These are phyloP conservation scores for Cladophialophora psammophila DNA, from an alignment of 2,329 filamentous ascomycete genomes.

Conservation along the genomic window DNA sequence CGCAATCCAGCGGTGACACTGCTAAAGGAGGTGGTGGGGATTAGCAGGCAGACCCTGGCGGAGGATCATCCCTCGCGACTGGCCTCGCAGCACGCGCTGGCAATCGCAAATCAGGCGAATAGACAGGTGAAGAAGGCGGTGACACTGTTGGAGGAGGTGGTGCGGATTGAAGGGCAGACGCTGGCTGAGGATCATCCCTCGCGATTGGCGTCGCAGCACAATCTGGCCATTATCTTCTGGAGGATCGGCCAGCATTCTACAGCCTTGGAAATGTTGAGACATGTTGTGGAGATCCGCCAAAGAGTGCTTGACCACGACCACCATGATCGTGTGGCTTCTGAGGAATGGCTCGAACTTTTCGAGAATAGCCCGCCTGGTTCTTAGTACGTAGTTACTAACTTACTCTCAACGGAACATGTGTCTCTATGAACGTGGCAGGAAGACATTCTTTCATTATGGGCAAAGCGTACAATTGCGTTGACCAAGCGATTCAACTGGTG, in stretches of 20 bases:
- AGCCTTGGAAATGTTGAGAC: constrained; percentile 37
- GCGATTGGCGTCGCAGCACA: constrained; percentile 31
- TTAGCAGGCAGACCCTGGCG: constrained; percentile 39
- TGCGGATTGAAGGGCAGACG: constrained; percentile 37
- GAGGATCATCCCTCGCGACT: constrained; percentile 41
- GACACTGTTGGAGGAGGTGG: constrained; percentile 20
- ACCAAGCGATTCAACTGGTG: too few relatives aligned
- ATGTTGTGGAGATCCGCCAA: constrained; percentile 40
- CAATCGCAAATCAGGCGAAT: constrained; percentile 14
- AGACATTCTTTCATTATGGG: too few relatives aligned
- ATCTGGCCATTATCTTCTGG: constrained; percentile 36
- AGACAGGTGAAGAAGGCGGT: constrained; percentile 23
- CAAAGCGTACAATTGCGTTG: too few relatives aligned
- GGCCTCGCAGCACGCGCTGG: constrained; percentile 26
- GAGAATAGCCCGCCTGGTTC: too few relatives aligned
- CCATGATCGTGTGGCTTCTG: constrained; percentile 31
- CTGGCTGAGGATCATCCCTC: constrained; percentile 42
- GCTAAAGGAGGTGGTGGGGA: constrained; percentile 26
- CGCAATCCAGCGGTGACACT: constrained; percentile 27
- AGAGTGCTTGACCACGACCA: constrained; percentile 41
- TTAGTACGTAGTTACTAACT: too few relatives aligned
- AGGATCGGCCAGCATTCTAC: constrained; percentile 36
- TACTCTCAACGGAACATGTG: too few relatives aligned
- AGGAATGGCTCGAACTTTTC: too few relatives aligned
- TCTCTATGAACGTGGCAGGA: too few relatives aligned